Percentiles rank a stretch among this genome's conserved stretches.
phyloP scores from a whole-genome alignment of 2,329 filamentous ascomycete genomes.

The Penicillium sp. region DNA sequence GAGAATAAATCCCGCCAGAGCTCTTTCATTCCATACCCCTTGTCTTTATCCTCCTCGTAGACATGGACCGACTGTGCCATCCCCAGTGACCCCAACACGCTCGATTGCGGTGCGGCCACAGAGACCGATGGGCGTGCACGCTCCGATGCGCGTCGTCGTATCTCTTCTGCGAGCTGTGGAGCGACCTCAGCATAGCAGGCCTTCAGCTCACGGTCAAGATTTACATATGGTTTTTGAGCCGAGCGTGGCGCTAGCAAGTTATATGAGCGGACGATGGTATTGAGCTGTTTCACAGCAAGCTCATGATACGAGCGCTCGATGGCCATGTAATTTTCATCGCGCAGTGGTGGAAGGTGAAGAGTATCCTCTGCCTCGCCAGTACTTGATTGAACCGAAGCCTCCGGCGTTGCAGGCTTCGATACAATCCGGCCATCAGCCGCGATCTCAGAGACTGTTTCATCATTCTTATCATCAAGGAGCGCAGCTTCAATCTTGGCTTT shows the following conservation, averaged over 20 bases:
- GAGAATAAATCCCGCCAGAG: slow-evolving; percentile 83
- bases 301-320: slow-evolving; percentile 74
- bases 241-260: slow-evolving; percentile 92
- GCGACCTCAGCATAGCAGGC: slow-evolving; percentile 86
- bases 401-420: slow-evolving; percentile 3
- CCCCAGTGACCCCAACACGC: slow-evolving; percentile 65
- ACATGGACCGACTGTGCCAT: slow-evolving; percentile 56
- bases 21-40: slow-evolving; percentile 79
- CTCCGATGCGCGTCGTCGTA: slow-evolving; percentile 65
- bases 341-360: slow-evolving; percentile 63
- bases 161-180: slow-evolving; percentile 70
- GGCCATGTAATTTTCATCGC: slow-evolving; percentile 74
- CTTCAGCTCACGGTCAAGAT: slow-evolving; percentile 76
- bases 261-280: slow-evolving; percentile 79
- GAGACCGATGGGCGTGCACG: slow-evolving; percentile 43
- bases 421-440: slow-evolving; percentile 29
- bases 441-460: slow-evolving; percentile 19
- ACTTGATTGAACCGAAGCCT: slow-evolving; percentile 6
- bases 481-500: slow-evolving; percentile 28
- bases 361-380: slow-evolving; percentile 21
- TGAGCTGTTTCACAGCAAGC: slow-evolving; percentile 75
- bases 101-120: slow-evolving; percentile 37
- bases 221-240: slow-evolving; percentile 91
- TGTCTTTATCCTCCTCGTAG: slow-evolving; percentile 71
- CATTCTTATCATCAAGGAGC: slow-evolving; percentile 14